Evolutionary conservation across 495 filamentous ascomycete species (phyloP).

Genomic region (Neurospora sp.): DNA sequence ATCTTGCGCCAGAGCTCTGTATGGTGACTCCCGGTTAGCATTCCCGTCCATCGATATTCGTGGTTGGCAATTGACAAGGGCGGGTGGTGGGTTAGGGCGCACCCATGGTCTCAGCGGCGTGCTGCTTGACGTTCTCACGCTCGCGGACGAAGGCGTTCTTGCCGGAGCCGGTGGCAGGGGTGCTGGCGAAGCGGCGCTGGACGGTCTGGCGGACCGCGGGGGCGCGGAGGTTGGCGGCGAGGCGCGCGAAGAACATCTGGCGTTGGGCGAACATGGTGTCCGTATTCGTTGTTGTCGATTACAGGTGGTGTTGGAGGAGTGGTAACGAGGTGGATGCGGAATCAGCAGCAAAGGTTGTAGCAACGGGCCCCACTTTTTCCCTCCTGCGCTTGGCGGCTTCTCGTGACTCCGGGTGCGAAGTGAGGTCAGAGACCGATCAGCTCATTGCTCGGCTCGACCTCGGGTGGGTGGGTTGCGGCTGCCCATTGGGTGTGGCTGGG

Average conservation of each 20-base stretch:
- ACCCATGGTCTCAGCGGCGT: slow-evolving; percentile 74
- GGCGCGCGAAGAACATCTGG: slow-evolving; percentile 49
- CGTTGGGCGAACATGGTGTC: slow-evolving; percentile 53
- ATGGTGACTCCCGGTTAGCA: slow-evolving; percentile 4
- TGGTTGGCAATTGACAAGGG: not conserved
- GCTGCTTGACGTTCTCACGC: slow-evolving; percentile 71
- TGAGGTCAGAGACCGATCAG: slow-evolving; percentile 20
- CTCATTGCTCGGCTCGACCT: slow-evolving; percentile 14
- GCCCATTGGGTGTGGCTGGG: not conserved
- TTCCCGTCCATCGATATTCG: not conserved
- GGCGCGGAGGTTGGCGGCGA: slow-evolving; percentile 42
- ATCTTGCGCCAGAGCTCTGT: slow-evolving; percentile 91
- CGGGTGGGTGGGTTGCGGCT: slow-evolving; percentile 5
- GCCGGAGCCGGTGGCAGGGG: slow-evolving; percentile 37
- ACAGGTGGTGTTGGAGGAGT: not conserved
- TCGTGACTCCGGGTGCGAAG: slow-evolving; percentile 1
- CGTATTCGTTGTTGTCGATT: not conserved
- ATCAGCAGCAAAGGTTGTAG: not conserved
- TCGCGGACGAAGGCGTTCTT: slow-evolving; percentile 88
- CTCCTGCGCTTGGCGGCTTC: not conserved
- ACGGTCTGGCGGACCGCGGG: slow-evolving; percentile 46
- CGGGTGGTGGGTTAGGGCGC: slow-evolving; percentile 18
- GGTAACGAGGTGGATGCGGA: not conserved
- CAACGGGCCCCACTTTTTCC: not conserved
- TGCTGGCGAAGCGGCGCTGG: slow-evolving; percentile 61